Base-by-base conservation (phyloP, 2,329 filamentous ascomycete genomes). In the Myotisia sp. region DNA sequence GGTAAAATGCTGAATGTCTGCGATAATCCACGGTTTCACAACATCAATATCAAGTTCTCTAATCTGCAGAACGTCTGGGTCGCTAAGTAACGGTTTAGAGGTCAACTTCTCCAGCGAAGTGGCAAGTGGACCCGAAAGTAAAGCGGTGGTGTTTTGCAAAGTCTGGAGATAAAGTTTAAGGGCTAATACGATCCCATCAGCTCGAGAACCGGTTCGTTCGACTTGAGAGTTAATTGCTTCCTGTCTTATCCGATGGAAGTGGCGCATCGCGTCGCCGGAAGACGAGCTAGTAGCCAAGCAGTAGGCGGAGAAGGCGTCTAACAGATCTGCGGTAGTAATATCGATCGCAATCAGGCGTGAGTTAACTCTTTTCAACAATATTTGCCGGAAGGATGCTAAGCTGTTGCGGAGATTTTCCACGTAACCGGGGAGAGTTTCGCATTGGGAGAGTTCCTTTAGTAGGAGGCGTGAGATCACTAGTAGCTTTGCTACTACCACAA, bases 1-100 rank as follows among this genome's bases (percentile, higher is more conserved):
- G 1, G 76, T 87, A 51, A 92, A 94, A 43, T 79, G 79, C 29
- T 72, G 73, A 26, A 93, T 80, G 40, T 92, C 83, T 5, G 85
- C 75, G 12, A 79, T 70, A 42, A 90, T 80, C 80, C 85, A 92
- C 13, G 69, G 68, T 42, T 77, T 74, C 47, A 83, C 75, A 6
- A 90, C 60, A 49, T 93, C 84, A 17, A 94, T 60, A 22, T 80
- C 72, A 8, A 93, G 60, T 10, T 77, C 78, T 43, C 81, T 73
- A 1, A 90, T 55, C 1, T 62, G 58, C 35, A 69, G 67, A 12
- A 94, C 62, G 1, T 75, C 67, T 1, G 67, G 56, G 50, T 92
- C 81, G n/a, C 73, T 71, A 3, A 94, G 59, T 8, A 95, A 62
- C 0, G 78, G 72, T 5, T 70, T 68, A 33, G 69, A 67, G 53